Evolutionary conservation across 306 rosid genomes (phyloP), one percentile per base, ranked within the genome.

Genomic region (Corylus avellana): DNA sequence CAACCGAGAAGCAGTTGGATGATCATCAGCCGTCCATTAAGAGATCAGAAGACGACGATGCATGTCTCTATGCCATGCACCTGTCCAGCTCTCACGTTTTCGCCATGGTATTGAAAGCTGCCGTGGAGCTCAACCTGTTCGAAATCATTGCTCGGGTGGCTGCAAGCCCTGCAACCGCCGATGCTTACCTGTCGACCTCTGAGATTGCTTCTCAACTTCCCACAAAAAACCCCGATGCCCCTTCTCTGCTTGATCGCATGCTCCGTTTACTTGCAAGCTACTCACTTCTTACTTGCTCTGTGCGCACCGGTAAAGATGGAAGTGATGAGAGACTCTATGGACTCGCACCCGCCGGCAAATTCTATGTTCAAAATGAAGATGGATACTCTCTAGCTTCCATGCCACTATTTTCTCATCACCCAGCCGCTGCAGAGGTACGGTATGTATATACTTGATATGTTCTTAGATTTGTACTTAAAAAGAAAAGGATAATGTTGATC

Each of bases 121-220:
- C 82, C 51, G 49, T 83, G 73, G 79, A 78, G 4, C 76, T 83
- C 61, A 83, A 83, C 25, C 61, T 83, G 64, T 83, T 83, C 75
- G 82, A 82, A 25, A 82, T 78, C 68, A 73, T 78, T 22, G 51
- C 79, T 32, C 1, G 47, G 47, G 8, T 42, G 48, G n/a, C 35
- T 32, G 14, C 59, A 1, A 32, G 35, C 35, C 35, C 35, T 0
- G 35, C 35, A 2, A 3, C 66, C 81, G 44, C 35, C 35, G 22
- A 42, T 1, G 71, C 35, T 66, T 54, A 14, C 76, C 50, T 83
- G 77, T 78, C 83, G 46, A 20, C 80, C 1, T 50, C 74, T 8
- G 62, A 83, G 27, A 83, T 83, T 78, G 83, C 86, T 59, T 83
- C 77, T 39, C 54, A 69, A 29, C 8, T 47, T 1, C 59, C 76